A percentile compares a stretch with the other conserved stretches of the same genome.
These are phyloP conservation scores for Fusarium paranaense DNA, from an alignment of 2,329 filamentous ascomycete genomes.

Conservation along the genomic window DNA sequence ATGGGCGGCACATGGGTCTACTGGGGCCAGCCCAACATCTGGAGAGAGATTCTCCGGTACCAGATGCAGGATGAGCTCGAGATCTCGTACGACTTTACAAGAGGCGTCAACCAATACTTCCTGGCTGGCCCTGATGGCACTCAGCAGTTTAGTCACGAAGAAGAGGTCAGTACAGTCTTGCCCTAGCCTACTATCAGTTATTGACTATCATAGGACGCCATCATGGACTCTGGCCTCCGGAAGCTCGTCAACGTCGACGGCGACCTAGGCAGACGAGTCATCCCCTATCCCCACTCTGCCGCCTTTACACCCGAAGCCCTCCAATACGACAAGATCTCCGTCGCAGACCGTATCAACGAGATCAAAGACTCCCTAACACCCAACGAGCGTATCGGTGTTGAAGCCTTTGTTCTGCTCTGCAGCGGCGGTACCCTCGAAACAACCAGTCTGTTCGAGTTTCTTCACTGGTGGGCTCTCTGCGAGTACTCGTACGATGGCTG, in stretches of 20 bases:
- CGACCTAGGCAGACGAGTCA: conserved; percentile 48
- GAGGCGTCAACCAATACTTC: conserved; percentile 56
- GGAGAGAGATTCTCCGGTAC: conserved; percentile 60
- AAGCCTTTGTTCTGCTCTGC: conserved; percentile 56
- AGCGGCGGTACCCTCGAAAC: conserved; percentile 57
- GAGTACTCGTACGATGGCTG: conserved; percentile 55
- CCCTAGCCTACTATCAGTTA: no score
- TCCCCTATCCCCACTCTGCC: conserved; percentile 56
- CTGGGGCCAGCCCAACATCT: conserved; percentile 57
- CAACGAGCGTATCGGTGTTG: conserved; percentile 54
- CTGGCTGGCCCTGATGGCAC: conserved; percentile 47
- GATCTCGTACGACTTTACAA: conserved; percentile 54
- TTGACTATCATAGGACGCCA: conserved; percentile 28
- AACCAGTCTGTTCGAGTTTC: conserved; percentile 58
- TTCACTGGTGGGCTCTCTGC: conserved; percentile 61
- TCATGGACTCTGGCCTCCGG: conserved; percentile 49
- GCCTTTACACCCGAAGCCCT: conserved; percentile 47
- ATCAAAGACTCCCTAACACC: conserved; percentile 53
- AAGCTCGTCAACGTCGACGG: conserved; percentile 63
- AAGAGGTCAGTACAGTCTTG: conserved; percentile 48
- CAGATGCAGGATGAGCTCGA: conserved; percentile 55
- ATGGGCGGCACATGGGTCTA: conserved; percentile 64
- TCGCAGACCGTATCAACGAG: conserved; percentile 55
- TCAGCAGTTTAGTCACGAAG: conserved; percentile 54
- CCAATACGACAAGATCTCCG: conserved; percentile 54